Percentiles rank a stretch among this genome's conserved stretches.
Conservation (phyloP, 176 grass and related monocot species). For the Avena atlantica region DNA sequence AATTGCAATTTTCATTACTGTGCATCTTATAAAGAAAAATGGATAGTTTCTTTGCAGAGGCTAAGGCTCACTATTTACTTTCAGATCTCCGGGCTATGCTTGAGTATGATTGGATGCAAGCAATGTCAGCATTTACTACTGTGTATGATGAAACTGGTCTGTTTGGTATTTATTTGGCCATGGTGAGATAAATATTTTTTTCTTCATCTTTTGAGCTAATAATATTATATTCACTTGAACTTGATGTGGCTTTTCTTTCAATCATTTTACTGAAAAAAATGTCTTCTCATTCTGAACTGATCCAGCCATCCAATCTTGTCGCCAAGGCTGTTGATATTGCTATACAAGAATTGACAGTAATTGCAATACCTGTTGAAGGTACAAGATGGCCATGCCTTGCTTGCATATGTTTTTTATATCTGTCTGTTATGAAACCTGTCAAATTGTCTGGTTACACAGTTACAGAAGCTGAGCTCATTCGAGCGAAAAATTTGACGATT, state of each 20-base stretch:
- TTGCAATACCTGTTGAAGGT: conserved; percentile 55
- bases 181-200: conserved; percentile 6
- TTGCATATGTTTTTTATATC: neutral
- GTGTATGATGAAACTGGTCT: conserved; percentile 54
- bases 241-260: neutral
- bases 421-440: neutral
- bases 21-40: neutral
- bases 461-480: conserved; percentile 54
- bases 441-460: conserved; percentile 29
- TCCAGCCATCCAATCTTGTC: conserved; percentile 54
- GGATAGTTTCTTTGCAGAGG: neutral
- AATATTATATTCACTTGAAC: conserved; percentile 18
- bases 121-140: conserved; percentile 55
- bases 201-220: neutral
- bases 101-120: conserved; percentile 49
- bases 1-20: neutral
- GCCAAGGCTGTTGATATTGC: conserved; percentile 57
- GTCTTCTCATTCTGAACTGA: conserved; percentile 19
- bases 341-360: conserved; percentile 45
- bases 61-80: conserved; percentile 7
- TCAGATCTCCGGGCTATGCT: conserved; percentile 60
- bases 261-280: neutral
- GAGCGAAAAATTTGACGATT: conserved; percentile 53
- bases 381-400: neutral
- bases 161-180: conserved; percentile 55